Evolutionary conservation across 139 green algal genomes (phyloP).

Genomic region (Asterochloris erici): DNA sequence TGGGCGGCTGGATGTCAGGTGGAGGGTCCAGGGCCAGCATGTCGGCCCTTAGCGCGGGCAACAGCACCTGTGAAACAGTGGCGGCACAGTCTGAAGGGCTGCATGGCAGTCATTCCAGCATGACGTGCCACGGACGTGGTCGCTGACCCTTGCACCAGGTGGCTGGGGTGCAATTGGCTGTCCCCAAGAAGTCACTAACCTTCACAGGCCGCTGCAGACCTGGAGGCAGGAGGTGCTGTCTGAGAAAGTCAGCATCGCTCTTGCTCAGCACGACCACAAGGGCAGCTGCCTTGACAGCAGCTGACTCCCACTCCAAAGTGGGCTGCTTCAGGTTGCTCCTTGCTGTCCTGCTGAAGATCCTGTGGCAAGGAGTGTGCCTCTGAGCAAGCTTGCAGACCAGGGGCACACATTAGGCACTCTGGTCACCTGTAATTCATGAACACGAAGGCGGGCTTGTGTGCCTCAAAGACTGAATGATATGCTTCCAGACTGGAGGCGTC

Average conservation of each 20-base stretch:
- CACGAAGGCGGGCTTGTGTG: slow-evolving; percentile 30
- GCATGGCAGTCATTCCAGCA: neutral
- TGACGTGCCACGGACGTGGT: neutral
- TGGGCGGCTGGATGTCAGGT: neutral
- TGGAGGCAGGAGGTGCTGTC: neutral
- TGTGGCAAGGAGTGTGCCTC: neutral
- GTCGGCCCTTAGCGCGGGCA: slow-evolving; percentile 65
- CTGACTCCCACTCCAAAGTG: neutral
- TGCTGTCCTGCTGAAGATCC: neutral
- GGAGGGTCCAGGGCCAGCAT: slow-evolving; percentile 36
- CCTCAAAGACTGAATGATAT: slow-evolving; percentile 18
- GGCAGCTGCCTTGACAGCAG: neutral
- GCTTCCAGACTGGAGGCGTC: slow-evolving; percentile 56
- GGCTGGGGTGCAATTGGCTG: neutral
- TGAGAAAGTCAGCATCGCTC: slow-evolving; percentile 50
- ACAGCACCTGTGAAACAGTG: slow-evolving; percentile 43
- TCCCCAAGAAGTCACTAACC: neutral
- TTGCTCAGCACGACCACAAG: slow-evolving; percentile 41
- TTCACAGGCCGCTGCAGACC: neutral
- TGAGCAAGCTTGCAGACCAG: neutral
- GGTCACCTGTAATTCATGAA: slow-evolving; percentile 52
- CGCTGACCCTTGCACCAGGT: neutral
- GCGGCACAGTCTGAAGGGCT: neutral
- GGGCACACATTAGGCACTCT: neutral
- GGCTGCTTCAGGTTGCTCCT: too few relatives aligned